A percentile compares a stretch with the other conserved stretches of the same genome.
phyloP scores from a whole-genome alignment of 2,329 filamentous ascomycete genomes.

The Raffaelea ambrosiae region DNA sequence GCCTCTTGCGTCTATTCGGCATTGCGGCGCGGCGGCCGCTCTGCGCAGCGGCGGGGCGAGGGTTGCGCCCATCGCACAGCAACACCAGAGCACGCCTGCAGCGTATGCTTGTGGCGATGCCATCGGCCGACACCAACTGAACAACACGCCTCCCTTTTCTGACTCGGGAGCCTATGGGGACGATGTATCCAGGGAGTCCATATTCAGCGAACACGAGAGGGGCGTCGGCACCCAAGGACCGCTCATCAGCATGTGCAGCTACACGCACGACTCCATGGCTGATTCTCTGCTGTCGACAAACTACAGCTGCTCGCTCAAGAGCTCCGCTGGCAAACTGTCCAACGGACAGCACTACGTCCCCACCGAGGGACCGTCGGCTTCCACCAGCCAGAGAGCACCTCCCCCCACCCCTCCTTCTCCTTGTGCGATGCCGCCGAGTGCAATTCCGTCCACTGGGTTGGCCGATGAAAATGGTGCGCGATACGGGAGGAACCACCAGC shows the following conservation, averaged over 20 bases:
- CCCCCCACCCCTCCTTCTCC: too few relatives aligned
- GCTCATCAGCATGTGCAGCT: neutral
- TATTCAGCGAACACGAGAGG: neutral
- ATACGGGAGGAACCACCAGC: too few relatives aligned
- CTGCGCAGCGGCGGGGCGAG: too few relatives aligned
- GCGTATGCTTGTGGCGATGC: too few relatives aligned
- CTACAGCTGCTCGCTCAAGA: neutral
- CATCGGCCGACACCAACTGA: neutral
- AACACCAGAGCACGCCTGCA: too few relatives aligned
- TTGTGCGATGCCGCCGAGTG: too few relatives aligned
- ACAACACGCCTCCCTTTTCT: neutral
- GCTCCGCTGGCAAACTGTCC: constrained; percentile 3
- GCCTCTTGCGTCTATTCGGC: too few relatives aligned
- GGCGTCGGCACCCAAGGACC: neutral
- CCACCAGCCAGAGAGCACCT: too few relatives aligned
- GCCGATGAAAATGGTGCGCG: too few relatives aligned
- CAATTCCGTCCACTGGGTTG: too few relatives aligned
- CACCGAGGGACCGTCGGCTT: constrained; percentile 1
- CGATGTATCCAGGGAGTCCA: neutral
- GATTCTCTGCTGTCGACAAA: neutral
- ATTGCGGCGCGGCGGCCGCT: too few relatives aligned
- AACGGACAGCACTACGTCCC: constrained; percentile 27
- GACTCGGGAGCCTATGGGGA: neutral
- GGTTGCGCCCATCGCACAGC: too few relatives aligned
- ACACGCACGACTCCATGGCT: neutral